Base-by-base conservation (phyloP, 257 asterid genomes). In the Eustoma russellianum region DNA sequence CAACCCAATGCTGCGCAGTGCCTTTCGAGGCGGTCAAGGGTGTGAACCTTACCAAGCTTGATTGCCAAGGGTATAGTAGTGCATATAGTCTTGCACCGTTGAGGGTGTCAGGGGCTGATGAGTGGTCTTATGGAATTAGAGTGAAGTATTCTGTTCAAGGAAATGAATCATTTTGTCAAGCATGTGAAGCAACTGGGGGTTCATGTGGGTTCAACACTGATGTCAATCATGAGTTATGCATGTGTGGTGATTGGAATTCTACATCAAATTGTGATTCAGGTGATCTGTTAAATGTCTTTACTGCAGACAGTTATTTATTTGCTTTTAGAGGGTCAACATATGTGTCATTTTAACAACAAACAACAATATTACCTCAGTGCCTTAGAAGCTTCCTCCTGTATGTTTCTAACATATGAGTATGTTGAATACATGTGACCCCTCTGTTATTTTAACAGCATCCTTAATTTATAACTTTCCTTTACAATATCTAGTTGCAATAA, bases 41-140 rank as follows among this genome's bases (percentile, higher is more conserved):
- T 50, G 83, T 86, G 77, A 91, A 91, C 50, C 85, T 91, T 33
- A 78, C 83, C 0, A 71, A 76, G 69, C 89, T 91, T 0, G 87
- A 77, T 10, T 91, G 98, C 61, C 87, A 91, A 71, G 98, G 96
- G 1, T 91, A 91, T 44, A 91, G 96, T 64, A 91, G 98, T 48
- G 95, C 96, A 0, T 91, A 87, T 45, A 87, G 86, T 65, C 51
- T 78, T 60, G 98, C 98, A 3, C 96, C 96, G 0, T 15, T 91
- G 70, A 69, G 74, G 59, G 81, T 74, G 7, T 71, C 63, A 30
- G 85, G 96, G 52, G 73, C 98, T 12, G 79, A 70, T 40, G 83
- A 63, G 40, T 91, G 98, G 96, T 77, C 91, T 11, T 87, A 91
- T 44, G 98, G 96, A 6, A 87, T 87, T 13, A 82, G 89, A 18